Evolutionary conservation across 345 rosid genomes (phyloP), one percentile per base, ranked within the genome.

Genomic region (Limnanthes douglasii): DNA sequence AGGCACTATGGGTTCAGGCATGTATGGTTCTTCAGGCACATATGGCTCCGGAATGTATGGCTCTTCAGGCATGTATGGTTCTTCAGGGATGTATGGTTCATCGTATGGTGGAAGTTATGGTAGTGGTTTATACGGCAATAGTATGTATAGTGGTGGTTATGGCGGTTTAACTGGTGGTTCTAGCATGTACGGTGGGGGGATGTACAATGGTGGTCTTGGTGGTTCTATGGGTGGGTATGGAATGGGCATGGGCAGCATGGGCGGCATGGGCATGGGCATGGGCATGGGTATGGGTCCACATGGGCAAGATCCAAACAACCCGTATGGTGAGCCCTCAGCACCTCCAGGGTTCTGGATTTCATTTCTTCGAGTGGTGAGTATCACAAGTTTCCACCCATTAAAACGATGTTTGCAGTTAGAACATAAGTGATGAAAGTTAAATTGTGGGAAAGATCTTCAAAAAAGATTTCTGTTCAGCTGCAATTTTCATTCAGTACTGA

Each of bases 291-390:
- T 64, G 81, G 63, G 75, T 61, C 93, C 82, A 21, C 69, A 70
- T 46, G 96, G 93, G 39, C 96, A 80, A 66, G 95, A 79, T 68
- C n/a, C n/a, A n/a, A n/a, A n/a, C n/a, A n/a, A n/a, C n/a, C n/a
- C n/a, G n/a, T n/a, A n/a, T n/a, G 88, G 79, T 29, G 65, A 56
- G 47, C 96, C 96, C 17, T 45, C 95, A 19, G 66, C 90, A 36
- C 99, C 99, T 9, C 99, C 99, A 15, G 82, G 99, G 34, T 85
- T 92, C 51, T 92, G 99, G 99, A 73, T 92, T 42, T 85, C 96
- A 40, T 85, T 92, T 55, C 85, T 85, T 36, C 72, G 61, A 1
- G 93, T 84, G 88, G 99, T 92, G 58, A 57, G 64, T 11, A 23
- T 40, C n/a, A 31, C 17, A 1, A n/a, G n/a, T n/a, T 49, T 37